These are phyloP conservation scores for Coccomyxa sp. DNA, from an alignment of 139 green algal species.

Conservation along the genomic window DNA sequence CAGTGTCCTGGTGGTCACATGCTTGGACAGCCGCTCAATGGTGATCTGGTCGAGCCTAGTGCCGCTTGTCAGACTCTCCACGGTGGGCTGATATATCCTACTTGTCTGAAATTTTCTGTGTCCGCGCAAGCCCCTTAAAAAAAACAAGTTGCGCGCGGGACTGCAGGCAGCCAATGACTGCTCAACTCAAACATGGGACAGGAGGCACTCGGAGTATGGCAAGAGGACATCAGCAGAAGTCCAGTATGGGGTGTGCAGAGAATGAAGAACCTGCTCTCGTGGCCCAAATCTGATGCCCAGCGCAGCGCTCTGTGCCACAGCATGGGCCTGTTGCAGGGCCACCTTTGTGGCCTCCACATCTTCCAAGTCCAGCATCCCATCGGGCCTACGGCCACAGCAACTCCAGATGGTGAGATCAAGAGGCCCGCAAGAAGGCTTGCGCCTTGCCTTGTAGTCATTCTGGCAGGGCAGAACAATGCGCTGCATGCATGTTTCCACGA, in stretches of 20 bases:
- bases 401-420: background rate
- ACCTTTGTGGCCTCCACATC: constrained; percentile 14
- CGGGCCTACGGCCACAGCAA: background rate
- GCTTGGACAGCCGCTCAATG: too few species aligned
- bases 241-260: background rate
- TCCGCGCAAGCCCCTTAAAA: too few species aligned
- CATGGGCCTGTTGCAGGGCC: constrained; percentile 20
- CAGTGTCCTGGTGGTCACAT: too few species aligned
- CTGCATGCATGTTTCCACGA: background rate
- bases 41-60: too few species aligned
- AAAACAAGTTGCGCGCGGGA: too few species aligned
- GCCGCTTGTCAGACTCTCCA: too few species aligned
- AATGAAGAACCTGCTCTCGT: background rate
- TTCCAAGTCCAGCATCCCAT: constrained; percentile 21
- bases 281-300: constrained; percentile 3
- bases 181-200: too few species aligned
- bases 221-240: background rate
- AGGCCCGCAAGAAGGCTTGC: background rate
- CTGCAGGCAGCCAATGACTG: too few species aligned
- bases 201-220: background rate
- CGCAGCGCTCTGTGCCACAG: constrained; percentile 21
- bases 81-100: too few species aligned
- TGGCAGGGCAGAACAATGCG: background rate
- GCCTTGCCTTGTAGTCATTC: background rate
- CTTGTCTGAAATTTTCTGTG: too few species aligned